Evolutionary conservation across 768 basidiomycete genomes (phyloP), one percentile per base, ranked within the genome.

Genomic region (Pleurotus platypus): DNA sequence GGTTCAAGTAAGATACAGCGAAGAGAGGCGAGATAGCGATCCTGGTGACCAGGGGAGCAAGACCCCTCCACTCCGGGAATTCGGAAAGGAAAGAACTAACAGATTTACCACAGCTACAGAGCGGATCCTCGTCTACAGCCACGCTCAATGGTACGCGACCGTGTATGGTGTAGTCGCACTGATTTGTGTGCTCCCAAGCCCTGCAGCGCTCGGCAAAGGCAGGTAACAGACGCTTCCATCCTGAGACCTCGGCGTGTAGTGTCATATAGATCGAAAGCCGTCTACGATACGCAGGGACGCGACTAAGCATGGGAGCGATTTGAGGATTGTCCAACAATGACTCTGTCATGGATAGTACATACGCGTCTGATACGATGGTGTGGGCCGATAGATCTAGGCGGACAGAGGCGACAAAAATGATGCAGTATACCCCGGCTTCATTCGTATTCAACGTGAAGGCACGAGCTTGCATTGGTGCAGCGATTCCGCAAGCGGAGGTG

Each of bases 21-120:
- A 24, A 24, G 22, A 24, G 22, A 24, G 22, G 22, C 22, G 22
- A 24, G 22, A 24, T 24, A 24, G 2, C 24, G 24, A 24, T 24
- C 24, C 24, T 24, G 24, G 24, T 24, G 24, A 5, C 24, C 24
- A 24, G 24, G 24, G 4, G 24, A 24, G 24, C 24, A 24, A 24
- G 24, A 1, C 53, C 37, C 57, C 67, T 66, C 78, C 78, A 84
- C 6, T 61, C 59, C 11, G 61, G 42, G 0, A 65, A 58, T 13
- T 62, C 66, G 0, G 60, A 60, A 4, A 47, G 4, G 57, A 85
- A 74, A 0, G 60, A 65, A 2, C 69, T 75, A 4, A 76, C 65
- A 47, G 77, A 73, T 46, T 82, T 72, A 1, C 84, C 84, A 48
- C 85, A 86, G 2, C 69, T 70, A 60, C 85, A 87, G 22, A 84